Percentiles rank a stretch among this genome's conserved stretches.
phyloP scores from a whole-genome alignment of 228 moss, liverwort and hornwort species.

The Sphagnum fallax region DNA sequence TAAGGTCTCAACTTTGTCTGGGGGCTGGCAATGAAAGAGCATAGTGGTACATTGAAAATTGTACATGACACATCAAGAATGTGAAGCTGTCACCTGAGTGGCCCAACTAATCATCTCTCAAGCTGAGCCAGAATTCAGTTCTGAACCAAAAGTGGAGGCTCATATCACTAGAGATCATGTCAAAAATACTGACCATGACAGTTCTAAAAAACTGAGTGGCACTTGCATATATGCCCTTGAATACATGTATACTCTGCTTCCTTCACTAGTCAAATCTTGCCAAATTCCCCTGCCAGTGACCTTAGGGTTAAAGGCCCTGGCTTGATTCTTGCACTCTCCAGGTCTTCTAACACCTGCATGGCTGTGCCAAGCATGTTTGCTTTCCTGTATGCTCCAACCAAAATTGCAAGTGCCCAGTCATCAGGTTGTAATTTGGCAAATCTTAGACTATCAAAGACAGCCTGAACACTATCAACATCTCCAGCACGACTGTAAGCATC shows the following conservation, averaged over 20 bases:
- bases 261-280: slow-evolving; percentile 49
- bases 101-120: too few relatives aligned
- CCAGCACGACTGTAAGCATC: slow-evolving; percentile 67
- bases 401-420: slow-evolving; percentile 61
- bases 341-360: slow-evolving; percentile 51
- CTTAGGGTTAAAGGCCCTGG: slow-evolving; percentile 59
- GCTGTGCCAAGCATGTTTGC: slow-evolving; percentile 52
- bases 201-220: neutral
- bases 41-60: too few relatives aligned
- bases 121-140: too few relatives aligned
- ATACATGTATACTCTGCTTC: slow-evolving; percentile 55
- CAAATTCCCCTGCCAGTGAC: slow-evolving; percentile 54
- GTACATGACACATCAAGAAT: too few relatives aligned
- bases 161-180: too few relatives aligned
- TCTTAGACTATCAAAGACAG: slow-evolving; percentile 59
- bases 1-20: too few relatives aligned
- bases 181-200: too few relatives aligned
- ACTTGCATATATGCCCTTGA: neutral
- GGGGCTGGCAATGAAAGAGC: too few relatives aligned
- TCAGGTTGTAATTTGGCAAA: slow-evolving; percentile 58
- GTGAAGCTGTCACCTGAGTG: too few relatives aligned
- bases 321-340: slow-evolving; percentile 53
- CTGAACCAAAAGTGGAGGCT: too few relatives aligned
- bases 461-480: slow-evolving; percentile 53
- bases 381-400: slow-evolving; percentile 62